These are phyloP conservation scores for Ilex paraguariensis DNA, from an alignment of 305 asterid genomes.

Conservation along the genomic window DNA sequence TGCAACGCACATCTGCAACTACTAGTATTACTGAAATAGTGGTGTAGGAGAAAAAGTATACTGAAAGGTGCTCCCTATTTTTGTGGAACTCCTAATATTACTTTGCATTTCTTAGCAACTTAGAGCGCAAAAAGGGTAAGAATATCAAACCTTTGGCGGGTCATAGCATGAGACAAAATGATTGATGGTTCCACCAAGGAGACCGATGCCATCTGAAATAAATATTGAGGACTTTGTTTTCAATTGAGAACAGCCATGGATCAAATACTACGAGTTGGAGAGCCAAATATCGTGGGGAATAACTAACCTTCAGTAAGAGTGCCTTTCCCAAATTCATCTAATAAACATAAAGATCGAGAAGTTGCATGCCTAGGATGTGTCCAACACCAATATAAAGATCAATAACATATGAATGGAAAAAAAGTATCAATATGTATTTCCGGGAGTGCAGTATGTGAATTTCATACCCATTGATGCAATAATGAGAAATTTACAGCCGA, in stretches of 20 bases:
- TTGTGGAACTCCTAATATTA: too few relatives aligned
- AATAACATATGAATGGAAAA: slow-evolving; percentile 3
- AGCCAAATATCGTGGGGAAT: slow-evolving; percentile 11
- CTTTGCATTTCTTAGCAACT: too few relatives aligned
- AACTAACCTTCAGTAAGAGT: slow-evolving; percentile 92
- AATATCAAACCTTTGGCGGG: slow-evolving; percentile 77
- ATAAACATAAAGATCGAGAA: slow-evolving; percentile 71
- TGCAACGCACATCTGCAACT: too few relatives aligned
- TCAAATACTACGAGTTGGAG: background rate
- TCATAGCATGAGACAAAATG: slow-evolving; percentile 67
- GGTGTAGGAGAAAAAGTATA: too few relatives aligned
- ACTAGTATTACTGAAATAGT: too few relatives aligned
- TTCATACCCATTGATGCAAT: too few relatives aligned
- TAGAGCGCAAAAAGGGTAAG: slow-evolving; percentile 5
- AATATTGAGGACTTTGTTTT: slow-evolving; percentile 13
- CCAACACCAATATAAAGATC: slow-evolving; percentile 4
- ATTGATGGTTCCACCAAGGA: slow-evolving; percentile 91
- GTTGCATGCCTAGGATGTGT: slow-evolving; percentile 71
- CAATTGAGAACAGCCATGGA: background rate
- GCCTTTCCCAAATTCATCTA: slow-evolving; percentile 98
- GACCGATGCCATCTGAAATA: slow-evolving; percentile 91
- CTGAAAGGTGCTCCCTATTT: too few relatives aligned
- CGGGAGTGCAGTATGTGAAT: too few relatives aligned
- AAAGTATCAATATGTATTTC: slow-evolving; percentile 3
- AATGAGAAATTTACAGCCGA: too few relatives aligned